A percentile compares a stretch with the other conserved stretches of the same genome.
phyloP scores from a whole-genome alignment of 2,329 filamentous ascomycete genomes.

The Aspergillus brunneoviolaceus region DNA sequence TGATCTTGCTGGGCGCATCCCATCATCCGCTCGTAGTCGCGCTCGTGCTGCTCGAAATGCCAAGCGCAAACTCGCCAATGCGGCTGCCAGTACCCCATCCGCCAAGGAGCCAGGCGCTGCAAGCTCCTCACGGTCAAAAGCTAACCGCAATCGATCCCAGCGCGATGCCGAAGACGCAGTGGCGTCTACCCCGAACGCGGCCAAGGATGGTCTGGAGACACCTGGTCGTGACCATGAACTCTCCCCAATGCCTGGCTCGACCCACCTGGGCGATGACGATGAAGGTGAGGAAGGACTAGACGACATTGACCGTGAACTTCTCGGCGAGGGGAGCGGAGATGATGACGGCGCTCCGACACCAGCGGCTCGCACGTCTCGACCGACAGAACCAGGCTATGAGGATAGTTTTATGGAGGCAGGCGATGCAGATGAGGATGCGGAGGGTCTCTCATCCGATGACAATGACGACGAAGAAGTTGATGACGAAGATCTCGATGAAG shows the following conservation, averaged over 20 bases:
- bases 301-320: constrained; percentile 39
- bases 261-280: constrained; percentile 20
- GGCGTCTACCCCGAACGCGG: constrained; percentile 7
- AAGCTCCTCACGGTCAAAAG: constrained; percentile 25
- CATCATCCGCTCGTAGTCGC: constrained; percentile 23
- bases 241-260: constrained; percentile 18
- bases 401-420: constrained; percentile 30
- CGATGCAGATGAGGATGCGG: constrained; percentile 24
- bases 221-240: constrained; percentile 26
- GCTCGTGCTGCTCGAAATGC: constrained; percentile 27
- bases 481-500: constrained; percentile 41
- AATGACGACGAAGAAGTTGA: constrained; percentile 24
- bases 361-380: constrained; percentile 18
- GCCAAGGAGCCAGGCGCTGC: constrained; percentile 19
- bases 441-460: constrained; percentile 31
- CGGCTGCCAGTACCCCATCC: constrained; percentile 21
- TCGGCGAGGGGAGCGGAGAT: constrained; percentile 39
- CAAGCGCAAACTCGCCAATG: constrained; percentile 31
- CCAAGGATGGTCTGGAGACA: constrained; percentile 23
- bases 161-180: constrained; percentile 17
- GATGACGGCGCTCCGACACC: constrained; percentile 29
- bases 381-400: constrained; percentile 25
- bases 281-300: constrained; percentile 37
- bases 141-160: constrained; percentile 23
- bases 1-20: constrained; percentile 19